Evolutionary conservation across 805 yeast species (phyloP).

Genomic region (Yamadazyma philogaea): DNA sequence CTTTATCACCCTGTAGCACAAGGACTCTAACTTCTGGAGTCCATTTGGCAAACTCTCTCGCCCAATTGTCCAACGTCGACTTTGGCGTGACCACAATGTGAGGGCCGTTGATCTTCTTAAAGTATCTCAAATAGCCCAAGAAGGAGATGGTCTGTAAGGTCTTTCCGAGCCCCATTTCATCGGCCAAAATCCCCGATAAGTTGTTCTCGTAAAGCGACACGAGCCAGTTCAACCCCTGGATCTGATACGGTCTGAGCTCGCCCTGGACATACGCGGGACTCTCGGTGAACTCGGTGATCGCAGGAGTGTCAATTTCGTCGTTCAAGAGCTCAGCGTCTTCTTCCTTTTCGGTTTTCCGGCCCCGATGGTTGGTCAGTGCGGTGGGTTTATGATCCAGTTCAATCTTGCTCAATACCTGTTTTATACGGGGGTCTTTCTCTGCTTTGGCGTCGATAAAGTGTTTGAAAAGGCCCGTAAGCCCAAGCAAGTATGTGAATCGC

Average conservation of each 20-base stretch:
- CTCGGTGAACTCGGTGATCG: slow-evolving; percentile 48
- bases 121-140: slow-evolving; percentile 65
- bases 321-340: slow-evolving; percentile 90
- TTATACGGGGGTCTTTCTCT: slow-evolving; percentile 54
- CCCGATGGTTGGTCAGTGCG: slow-evolving; percentile 40
- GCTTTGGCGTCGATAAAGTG: slow-evolving; percentile 69
- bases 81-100: slow-evolving; percentile 76
- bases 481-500: slow-evolving; percentile 63
- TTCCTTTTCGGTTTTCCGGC: slow-evolving; percentile 89
- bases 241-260: slow-evolving; percentile 64
- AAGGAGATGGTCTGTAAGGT: slow-evolving; percentile 78
- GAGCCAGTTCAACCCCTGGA: slow-evolving; percentile 80
- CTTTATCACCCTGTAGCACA: slow-evolving; percentile 73
- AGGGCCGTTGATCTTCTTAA: slow-evolving; percentile 63
- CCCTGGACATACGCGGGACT: slow-evolving; percentile 57
- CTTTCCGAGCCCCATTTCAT: slow-evolving; percentile 85
- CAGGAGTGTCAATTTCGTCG: slow-evolving; percentile 60
- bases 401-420: slow-evolving; percentile 46
- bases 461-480: slow-evolving; percentile 62
- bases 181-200: slow-evolving; percentile 74
- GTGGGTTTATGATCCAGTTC: slow-evolving; percentile 1
- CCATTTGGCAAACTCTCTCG: slow-evolving; percentile 73
- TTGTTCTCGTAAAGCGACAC: slow-evolving; percentile 64
- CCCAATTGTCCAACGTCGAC: slow-evolving; percentile 79
- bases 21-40: slow-evolving; percentile 74